Conservation (phyloP, 805 yeast species). For the Lipomyces kockii region DNA sequence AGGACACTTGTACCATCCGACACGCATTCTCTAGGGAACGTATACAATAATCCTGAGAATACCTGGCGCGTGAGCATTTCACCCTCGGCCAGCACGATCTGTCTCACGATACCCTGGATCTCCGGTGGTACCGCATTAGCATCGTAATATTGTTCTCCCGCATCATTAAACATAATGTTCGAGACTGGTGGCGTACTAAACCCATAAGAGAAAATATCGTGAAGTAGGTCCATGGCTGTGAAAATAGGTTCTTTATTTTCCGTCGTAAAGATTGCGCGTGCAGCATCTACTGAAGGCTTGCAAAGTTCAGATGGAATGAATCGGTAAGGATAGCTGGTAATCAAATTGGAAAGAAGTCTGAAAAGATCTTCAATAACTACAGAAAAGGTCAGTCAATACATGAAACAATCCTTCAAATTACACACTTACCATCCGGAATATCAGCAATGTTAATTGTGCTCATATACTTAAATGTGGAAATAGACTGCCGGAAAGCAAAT, state of each 20-base stretch:
- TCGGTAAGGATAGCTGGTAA: slow-evolving; percentile 72
- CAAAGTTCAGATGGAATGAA: slow-evolving; percentile 51
- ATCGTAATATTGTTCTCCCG: slow-evolving; percentile 14
- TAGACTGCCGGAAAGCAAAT: slow-evolving; percentile 71
- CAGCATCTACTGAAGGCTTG: slow-evolving; percentile 59
- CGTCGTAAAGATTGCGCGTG: slow-evolving; percentile 58
- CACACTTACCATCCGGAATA: slow-evolving; percentile 56
- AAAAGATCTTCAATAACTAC: slow-evolving; percentile 78
- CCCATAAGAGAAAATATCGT: slow-evolving; percentile 87
- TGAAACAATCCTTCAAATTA: background rate
- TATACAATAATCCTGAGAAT: slow-evolving; percentile 69
- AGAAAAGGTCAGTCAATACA: background rate
- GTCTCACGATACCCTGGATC: slow-evolving; percentile 56
- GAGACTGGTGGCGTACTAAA: slow-evolving; percentile 79
- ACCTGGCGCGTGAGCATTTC: slow-evolving; percentile 57
- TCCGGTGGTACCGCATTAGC: slow-evolving; percentile 58
- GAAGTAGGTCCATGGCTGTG: slow-evolving; percentile 72
- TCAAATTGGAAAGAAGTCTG: slow-evolving; percentile 74
- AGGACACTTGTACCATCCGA: slow-evolving; percentile 77
- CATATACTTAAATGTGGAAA: slow-evolving; percentile 58
- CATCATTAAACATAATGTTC: slow-evolving; percentile 49
- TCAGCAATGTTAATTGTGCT: slow-evolving; percentile 40
- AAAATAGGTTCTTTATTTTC: slow-evolving; percentile 74
- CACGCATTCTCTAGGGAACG: slow-evolving; percentile 70
- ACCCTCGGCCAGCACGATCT: slow-evolving; percentile 61